Evolutionary conservation across 2,329 filamentous ascomycete species (phyloP).

Genomic region (Helminthosporium solani): DNA sequence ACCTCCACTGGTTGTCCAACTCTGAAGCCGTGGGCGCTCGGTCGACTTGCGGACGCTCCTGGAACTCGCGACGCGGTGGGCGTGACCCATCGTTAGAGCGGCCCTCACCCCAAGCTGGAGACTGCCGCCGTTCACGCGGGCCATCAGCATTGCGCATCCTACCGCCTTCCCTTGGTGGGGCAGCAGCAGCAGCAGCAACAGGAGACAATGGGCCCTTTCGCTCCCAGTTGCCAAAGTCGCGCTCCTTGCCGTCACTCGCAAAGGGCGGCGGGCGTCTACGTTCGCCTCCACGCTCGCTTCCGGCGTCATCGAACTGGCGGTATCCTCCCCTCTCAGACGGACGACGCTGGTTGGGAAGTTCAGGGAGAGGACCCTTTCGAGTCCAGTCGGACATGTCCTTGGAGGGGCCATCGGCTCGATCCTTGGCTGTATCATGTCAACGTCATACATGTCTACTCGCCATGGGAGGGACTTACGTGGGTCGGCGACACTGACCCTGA

Average conservation of each 20-base stretch:
- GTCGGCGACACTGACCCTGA: constrained; percentile 94
- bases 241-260: constrained; percentile 70
- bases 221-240: constrained; percentile 90
- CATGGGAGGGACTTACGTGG: constrained; percentile 71
- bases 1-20: constrained; percentile 89
- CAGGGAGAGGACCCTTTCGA: constrained; percentile 84
- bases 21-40: constrained; percentile 84
- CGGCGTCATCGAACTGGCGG: constrained; percentile 55
- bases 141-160: constrained; percentile 56
- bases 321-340: constrained; percentile 49
- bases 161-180: constrained; percentile 55
- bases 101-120: constrained; percentile 74
- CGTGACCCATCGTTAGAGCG: constrained; percentile 73
- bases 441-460: background rate
- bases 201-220: constrained; percentile 89
- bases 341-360: constrained; percentile 62
- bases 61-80: constrained; percentile 73
- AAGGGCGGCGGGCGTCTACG: constrained; percentile 65
- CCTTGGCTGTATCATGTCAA: constrained; percentile 67
- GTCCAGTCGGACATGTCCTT: constrained; percentile 90
- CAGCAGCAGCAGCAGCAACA: constrained; percentile 48
- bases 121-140: constrained; percentile 51
- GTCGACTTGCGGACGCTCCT: constrained; percentile 65
- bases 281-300: constrained; percentile 65
- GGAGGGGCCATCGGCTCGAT: constrained; percentile 64